Percentiles rank a stretch among this genome's conserved stretches.
phyloP scores from a whole-genome alignment of 2,329 filamentous ascomycete genomes.

The Nectriaceae sp. region DNA sequence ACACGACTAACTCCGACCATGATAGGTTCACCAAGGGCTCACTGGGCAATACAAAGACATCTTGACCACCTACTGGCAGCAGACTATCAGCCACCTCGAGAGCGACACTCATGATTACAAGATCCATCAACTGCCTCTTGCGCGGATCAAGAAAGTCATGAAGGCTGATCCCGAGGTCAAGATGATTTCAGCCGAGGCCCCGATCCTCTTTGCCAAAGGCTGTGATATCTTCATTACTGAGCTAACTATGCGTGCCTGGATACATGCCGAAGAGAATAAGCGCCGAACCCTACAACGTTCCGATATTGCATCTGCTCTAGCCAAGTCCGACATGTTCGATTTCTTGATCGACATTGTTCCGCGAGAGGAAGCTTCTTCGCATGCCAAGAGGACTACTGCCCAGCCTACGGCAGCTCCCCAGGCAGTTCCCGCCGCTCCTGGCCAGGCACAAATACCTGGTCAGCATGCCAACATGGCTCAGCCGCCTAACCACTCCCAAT shows the following conservation, averaged over 20 bases:
- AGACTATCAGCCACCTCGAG: constrained; percentile 94
- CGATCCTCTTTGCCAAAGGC: constrained; percentile 96
- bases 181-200: constrained; percentile 98
- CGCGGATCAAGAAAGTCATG: constrained; percentile 99
- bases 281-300: constrained; percentile 90
- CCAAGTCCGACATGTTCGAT: constrained; percentile 99
- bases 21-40: constrained; percentile 89
- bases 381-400: constrained; percentile 73
- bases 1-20: neutral
- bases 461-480: constrained; percentile 53
- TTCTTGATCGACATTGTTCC: constrained; percentile 99
- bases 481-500: constrained; percentile 56
- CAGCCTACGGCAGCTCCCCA: constrained; percentile 46
- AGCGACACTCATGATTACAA: constrained; percentile 98
- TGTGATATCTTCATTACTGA: constrained; percentile 99
- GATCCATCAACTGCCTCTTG: constrained; percentile 91
- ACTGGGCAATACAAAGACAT: constrained; percentile 94
- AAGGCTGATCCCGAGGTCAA: constrained; percentile 99
- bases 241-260: constrained; percentile 98
- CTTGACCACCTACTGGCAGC: constrained; percentile 98
- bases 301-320: constrained; percentile 92
- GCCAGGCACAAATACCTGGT: constrained; percentile 54
- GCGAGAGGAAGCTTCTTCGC: constrained; percentile 85
- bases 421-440: constrained; percentile 49
- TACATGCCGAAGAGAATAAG: constrained; percentile 99